Conservation (phyloP, 768 basidiomycete species). For the Udeniomyces megalosporus region DNA sequence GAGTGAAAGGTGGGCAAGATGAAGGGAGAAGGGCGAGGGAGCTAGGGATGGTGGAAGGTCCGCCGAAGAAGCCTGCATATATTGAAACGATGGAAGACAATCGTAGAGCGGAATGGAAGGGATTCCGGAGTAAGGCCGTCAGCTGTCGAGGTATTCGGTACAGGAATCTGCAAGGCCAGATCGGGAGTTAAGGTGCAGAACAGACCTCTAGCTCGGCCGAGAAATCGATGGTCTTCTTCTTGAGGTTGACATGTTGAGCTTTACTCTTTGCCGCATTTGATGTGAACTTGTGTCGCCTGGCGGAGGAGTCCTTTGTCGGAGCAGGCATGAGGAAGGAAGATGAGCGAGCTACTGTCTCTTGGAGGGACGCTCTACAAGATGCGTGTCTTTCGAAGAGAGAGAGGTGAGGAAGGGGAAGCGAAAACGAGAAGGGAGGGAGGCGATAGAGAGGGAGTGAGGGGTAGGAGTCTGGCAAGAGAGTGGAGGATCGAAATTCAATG, state of each 20-base stretch:
- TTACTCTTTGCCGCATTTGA: background rate
- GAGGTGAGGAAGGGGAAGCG: too few species aligned
- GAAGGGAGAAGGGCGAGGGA: constrained; percentile 11
- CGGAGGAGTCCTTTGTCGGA: constrained; percentile 2
- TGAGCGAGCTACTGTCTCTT: background rate
- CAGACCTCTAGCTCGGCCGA: background rate
- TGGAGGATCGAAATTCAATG: too few species aligned
- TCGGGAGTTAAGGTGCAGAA: background rate
- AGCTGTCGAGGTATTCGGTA: too few species aligned
- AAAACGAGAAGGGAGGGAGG: too few species aligned
- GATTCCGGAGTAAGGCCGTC: too few species aligned
- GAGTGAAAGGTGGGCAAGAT: constrained; percentile 25
- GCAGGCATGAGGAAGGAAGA: background rate
- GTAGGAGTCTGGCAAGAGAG: too few species aligned
- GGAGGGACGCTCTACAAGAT: background rate
- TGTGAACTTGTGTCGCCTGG: constrained; percentile 8
- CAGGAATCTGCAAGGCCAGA: too few species aligned
- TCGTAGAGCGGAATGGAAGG: too few species aligned
- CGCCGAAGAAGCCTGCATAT: background rate
- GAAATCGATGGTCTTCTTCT: constrained; percentile 5
- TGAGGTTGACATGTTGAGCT: background rate
- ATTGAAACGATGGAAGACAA: background rate
- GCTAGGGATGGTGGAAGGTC: constrained; percentile 3
- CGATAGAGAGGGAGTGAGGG: background rate
- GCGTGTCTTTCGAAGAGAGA: background rate